Conservation (phyloP, 768 basidiomycete species). For the Podaxis sp. region DNA sequence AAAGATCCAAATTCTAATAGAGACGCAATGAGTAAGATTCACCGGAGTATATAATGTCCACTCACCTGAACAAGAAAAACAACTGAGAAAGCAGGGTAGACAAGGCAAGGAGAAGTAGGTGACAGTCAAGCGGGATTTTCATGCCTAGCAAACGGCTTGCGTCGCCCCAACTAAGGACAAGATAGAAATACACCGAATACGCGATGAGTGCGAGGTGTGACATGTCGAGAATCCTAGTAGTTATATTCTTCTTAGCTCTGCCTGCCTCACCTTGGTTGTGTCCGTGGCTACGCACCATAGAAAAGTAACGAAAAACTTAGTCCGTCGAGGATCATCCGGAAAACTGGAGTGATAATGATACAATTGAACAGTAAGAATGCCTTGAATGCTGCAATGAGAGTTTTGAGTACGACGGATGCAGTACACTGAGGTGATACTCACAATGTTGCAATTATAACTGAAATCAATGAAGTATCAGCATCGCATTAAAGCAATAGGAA, state of each 20-base stretch:
- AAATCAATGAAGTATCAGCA: neutral
- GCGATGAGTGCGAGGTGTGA: constrained; percentile 15
- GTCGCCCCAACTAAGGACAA: constrained; percentile 17
- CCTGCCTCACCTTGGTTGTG: neutral
- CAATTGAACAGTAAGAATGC: constrained; percentile 17
- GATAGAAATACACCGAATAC: constrained; percentile 18
- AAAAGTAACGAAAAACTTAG: constrained; percentile 13
- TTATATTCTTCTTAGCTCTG: neutral
- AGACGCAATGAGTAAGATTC: neutral
- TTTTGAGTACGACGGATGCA: neutral
- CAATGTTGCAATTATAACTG: constrained; percentile 5
- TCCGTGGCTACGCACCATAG: neutral
- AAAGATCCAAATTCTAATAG: constrained; percentile 14
- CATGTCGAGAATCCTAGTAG: constrained; percentile 16
- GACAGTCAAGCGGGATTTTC: constrained; percentile 10
- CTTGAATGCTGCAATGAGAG: constrained; percentile 15
- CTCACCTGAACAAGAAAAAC: constrained; percentile 15
- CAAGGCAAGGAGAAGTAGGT: constrained; percentile 14
- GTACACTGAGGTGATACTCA: neutral
- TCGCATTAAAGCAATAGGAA: neutral
- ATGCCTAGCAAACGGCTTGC: neutral
- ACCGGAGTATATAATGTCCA: neutral
- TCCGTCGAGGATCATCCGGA: constrained; percentile 12
- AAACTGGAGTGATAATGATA: constrained; percentile 17
- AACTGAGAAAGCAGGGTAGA: constrained; percentile 14